These are phyloP conservation scores for Colletotrichum kahawae DNA, from an alignment of 2,329 filamentous ascomycete genomes.

Conservation along the genomic window DNA sequence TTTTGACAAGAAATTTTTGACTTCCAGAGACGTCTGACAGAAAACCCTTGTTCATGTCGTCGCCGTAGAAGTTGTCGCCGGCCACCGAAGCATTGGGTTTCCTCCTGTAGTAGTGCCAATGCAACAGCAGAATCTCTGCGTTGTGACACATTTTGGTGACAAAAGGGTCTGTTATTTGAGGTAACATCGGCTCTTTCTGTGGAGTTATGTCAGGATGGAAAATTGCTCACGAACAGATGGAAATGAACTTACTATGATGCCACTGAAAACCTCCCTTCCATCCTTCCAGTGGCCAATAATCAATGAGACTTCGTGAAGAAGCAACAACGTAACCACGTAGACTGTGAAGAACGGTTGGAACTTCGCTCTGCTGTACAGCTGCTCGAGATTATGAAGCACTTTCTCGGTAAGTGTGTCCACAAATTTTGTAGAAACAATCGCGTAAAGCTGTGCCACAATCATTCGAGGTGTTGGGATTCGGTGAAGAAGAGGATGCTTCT, in stretches of 20 bases:
- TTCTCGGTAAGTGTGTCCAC: conserved; percentile 36
- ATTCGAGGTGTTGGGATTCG: conserved; percentile 48
- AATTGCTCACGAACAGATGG: not conserved
- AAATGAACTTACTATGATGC: not conserved
- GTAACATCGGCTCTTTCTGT: not conserved
- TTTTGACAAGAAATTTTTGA: not conserved
- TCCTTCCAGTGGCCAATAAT: not conserved
- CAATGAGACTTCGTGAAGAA: conserved; percentile 34
- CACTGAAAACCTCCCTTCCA: not conserved
- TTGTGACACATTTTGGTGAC: conserved; percentile 41
- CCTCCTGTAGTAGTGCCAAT: conserved; percentile 54
- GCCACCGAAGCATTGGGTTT: not conserved
- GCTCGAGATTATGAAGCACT: conserved; percentile 40
- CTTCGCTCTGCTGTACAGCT: conserved; percentile 19
- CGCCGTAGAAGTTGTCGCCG: not conserved
- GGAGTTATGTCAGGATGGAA: not conserved
- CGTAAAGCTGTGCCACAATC: conserved; percentile 51
- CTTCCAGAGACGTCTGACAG: not conserved
- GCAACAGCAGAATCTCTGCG: conserved; percentile 49
- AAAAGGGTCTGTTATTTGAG: not conserved
- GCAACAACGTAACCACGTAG: conserved; percentile 46
- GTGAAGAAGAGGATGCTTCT: conserved; percentile 41
- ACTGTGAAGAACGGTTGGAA: conserved; percentile 36
- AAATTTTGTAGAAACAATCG: conserved; percentile 41
- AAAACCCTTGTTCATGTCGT: not conserved